Conservation (phyloP, 2,329 filamentous ascomycete species). For the Byssoonygena ceratinophila region DNA sequence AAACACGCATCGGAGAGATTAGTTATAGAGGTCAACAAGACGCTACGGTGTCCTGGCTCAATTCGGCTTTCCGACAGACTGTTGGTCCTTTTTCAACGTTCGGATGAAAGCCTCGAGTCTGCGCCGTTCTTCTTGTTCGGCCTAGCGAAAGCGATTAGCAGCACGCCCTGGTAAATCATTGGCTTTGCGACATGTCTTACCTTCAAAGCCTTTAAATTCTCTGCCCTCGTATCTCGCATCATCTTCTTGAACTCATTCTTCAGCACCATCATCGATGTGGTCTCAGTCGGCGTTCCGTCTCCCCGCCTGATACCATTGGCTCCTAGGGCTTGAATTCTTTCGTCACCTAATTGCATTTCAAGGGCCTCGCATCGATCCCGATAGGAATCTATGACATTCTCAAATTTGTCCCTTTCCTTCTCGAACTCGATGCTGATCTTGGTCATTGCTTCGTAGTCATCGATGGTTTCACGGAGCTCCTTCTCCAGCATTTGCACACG, state of each 20-base stretch:
- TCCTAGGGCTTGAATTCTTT: conserved; percentile 56
- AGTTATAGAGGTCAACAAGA: conserved; percentile 23
- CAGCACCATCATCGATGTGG: conserved; percentile 57
- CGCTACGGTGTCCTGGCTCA: conserved; percentile 27
- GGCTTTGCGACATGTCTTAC: conserved; percentile 37
- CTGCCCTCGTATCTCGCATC: conserved; percentile 61
- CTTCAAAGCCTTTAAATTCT: conserved; percentile 54
- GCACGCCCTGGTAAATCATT: neutral
- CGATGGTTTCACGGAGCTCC: conserved; percentile 57
- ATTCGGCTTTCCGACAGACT: conserved; percentile 26
- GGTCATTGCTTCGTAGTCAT: conserved; percentile 60
- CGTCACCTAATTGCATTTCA: conserved; percentile 55
- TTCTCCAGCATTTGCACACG: conserved; percentile 49
- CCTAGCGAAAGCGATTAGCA: conserved; percentile 35
- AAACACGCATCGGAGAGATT: neutral
- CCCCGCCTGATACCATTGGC: conserved; percentile 40
- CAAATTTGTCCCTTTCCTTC: conserved; percentile 56
- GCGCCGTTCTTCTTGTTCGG: conserved; percentile 60
- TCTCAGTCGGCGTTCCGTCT: conserved; percentile 37
- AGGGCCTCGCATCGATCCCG: conserved; percentile 54
- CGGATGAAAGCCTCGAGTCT: conserved; percentile 55
- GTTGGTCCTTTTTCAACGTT: conserved; percentile 35
- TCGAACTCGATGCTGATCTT: conserved; percentile 60
- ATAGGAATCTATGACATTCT: conserved; percentile 52
- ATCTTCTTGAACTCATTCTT: conserved; percentile 70